These are phyloP conservation scores for Entomortierella beljakovae DNA, from an alignment of 192 early-diverging fungal species.

Conservation along the genomic window DNA sequence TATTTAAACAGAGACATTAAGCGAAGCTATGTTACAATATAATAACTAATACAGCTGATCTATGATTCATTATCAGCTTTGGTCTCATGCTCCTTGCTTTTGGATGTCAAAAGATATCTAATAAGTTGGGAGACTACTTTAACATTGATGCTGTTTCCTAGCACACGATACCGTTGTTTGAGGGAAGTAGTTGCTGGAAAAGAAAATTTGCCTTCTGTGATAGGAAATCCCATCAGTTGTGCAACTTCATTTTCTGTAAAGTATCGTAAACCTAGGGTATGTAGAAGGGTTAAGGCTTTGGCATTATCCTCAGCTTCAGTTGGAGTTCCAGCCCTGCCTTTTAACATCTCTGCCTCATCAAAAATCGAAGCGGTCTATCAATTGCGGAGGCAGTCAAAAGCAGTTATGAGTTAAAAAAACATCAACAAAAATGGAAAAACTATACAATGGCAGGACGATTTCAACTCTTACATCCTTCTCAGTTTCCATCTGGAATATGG, in stretches of 20 bases:
- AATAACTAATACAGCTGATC: neutral
- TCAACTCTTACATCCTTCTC: conserved; percentile 58
- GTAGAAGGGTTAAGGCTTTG: conserved; percentile 50
- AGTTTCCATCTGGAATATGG: conserved; percentile 63
- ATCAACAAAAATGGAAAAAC: neutral
- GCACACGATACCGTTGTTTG: conserved; percentile 84
- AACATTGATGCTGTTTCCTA: conserved; percentile 94
- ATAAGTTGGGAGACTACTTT: conserved; percentile 84
- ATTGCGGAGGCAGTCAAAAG: neutral
- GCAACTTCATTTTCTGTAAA: conserved; percentile 77
- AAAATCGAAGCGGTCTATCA: conserved; percentile 48
- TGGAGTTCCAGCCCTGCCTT: conserved; percentile 9
- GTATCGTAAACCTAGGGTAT: conserved; percentile 58
- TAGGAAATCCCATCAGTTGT: conserved; percentile 84
- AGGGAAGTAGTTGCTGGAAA: conserved; percentile 75
- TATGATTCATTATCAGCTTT: neutral
- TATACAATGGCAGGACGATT: neutral
- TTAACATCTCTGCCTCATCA: conserved; percentile 40
- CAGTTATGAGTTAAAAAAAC: neutral
- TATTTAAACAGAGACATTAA: neutral
- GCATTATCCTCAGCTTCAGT: conserved; percentile 37
- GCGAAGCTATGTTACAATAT: neutral
- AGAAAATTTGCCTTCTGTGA: conserved; percentile 61
- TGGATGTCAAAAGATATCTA: conserved; percentile 66
- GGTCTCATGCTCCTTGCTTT: neutral